Base-by-base conservation (phyloP, 1,139 yeast genomes). In the Pichia norvegensis region DNA sequence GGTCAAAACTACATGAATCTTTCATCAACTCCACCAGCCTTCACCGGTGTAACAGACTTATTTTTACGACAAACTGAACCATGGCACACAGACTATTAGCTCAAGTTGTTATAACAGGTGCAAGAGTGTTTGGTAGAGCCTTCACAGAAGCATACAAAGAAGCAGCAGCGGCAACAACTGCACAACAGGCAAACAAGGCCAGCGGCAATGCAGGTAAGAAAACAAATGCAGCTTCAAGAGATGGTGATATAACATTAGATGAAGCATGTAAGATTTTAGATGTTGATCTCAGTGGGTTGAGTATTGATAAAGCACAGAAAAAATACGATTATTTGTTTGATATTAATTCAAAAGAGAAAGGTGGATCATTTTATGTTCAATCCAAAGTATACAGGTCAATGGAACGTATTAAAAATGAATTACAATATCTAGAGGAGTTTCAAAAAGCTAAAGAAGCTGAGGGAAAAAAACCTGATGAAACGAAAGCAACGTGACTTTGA, bases 121-220 rank as follows among this genome's bases (percentile, higher is more conserved):
- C 97, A 13, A 82, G 87, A 53, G 97, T 92, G 38, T 88, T 92
- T 62, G 97, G 97, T 45, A 78, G 86, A 55, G 98, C 98, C 0
- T 92, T 92, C 66, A 77, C 90, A n/a, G 96, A 88, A 64, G 97
- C 98, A 0, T 92, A 90, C 72, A 84, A 83, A 60, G 97, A 92
- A 67, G 97, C 98, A 1, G 95, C 97, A 17, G 82, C 85, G 47
- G 88, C 87, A 36, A 77, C 87, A 10, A 85, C 87, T 8, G 78
- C 83, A 43, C 78, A 78, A 55, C 69, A 74, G 46, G 86, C 95
- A 19, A 69, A 76, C 16, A 69, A 74, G 25, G 64, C 67, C 0
- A 40, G 46, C 64, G 46, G 41, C 4, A 73, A 45, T 69, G 70
- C 73, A 36, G 73, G 81, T 13, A 71, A 74, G 33, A 79, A 78